Evolutionary conservation across 148 eudicot genomes (phyloP).

Genomic region (Rhododendron ovatum): DNA sequence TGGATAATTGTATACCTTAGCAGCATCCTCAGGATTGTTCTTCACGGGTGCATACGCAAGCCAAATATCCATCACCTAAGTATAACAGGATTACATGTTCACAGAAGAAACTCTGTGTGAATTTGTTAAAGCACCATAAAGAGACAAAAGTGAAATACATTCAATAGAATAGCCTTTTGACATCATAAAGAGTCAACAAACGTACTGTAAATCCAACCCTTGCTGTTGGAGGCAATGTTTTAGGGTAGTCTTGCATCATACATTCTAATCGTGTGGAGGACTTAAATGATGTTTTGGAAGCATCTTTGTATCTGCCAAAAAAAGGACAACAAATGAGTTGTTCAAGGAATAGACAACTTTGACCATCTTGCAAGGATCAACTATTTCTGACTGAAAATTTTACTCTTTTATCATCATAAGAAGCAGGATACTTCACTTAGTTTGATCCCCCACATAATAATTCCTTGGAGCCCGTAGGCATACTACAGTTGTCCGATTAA

Average conservation of each 20-base stretch:
- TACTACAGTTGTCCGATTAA: not conserved
- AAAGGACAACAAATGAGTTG: constrained; percentile 9
- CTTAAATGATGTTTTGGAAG: constrained; percentile 79
- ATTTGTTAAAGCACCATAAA: not conserved
- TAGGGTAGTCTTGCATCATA: constrained; percentile 99
- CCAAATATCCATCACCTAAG: constrained; percentile 91
- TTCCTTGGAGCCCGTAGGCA: not conserved
- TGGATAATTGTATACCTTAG: constrained; percentile 51
- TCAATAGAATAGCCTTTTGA: not conserved
- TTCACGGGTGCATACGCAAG: constrained; percentile 98
- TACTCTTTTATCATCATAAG: not conserved
- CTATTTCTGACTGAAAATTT: not conserved
- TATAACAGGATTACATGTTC: not conserved
- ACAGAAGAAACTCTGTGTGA: not conserved
- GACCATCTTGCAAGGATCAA: constrained; percentile 3
- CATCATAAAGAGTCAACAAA: not conserved
- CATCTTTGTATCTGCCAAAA: constrained; percentile 73
- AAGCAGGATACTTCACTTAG: not conserved
- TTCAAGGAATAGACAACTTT: not conserved
- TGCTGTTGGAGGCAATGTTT: constrained; percentile 89
- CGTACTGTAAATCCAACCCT: constrained; percentile 96
- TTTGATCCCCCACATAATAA: not conserved
- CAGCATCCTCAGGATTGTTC: constrained; percentile 98
- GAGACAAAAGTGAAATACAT: not conserved
- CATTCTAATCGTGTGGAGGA: constrained; percentile 95